Percentiles rank a stretch among this genome's conserved stretches.
Evolutionary conservation across 305 asterid species (phyloP).

Genomic region (Solanum hybrid): DNA sequence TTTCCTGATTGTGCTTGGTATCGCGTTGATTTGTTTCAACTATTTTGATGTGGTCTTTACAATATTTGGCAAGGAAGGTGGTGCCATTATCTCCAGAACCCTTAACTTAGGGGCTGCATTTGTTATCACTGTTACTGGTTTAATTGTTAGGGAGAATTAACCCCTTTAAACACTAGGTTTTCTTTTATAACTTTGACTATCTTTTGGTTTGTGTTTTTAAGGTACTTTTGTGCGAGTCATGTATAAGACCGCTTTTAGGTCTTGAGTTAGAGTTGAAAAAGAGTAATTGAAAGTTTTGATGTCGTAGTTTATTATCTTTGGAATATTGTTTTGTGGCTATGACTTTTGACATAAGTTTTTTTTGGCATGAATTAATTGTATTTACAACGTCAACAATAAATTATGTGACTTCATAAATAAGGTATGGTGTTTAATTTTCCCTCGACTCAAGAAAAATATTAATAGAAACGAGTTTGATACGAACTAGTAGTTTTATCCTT

Average conservation of each 20-base stretch:
- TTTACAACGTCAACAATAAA: neutral
- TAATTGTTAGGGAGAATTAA: neutral
- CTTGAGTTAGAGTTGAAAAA: neutral
- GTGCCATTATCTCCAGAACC: neutral
- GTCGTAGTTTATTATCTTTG: neutral
- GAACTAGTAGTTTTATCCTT: neutral
- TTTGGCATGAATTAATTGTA: neutral
- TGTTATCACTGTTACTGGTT: neutral
- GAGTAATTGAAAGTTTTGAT: neutral
- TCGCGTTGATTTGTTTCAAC: neutral
- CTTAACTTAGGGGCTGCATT: neutral
- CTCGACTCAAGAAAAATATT: neutral
- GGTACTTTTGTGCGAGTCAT: neutral
- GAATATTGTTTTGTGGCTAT: neutral
- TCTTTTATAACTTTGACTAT: neutral
- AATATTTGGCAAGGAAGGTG: neutral
- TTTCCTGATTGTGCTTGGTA: neutral
- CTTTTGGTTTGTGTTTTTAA: neutral
- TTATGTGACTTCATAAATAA: neutral
- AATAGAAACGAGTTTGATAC: neutral
- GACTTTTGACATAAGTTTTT: neutral
- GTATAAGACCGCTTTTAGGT: neutral
- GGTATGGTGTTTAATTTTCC: too few relatives aligned
- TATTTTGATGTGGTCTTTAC: neutral
- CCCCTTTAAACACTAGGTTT: neutral